A percentile compares a stretch with the other conserved stretches of the same genome.
These are phyloP conservation scores for Fusarium humuli DNA, from an alignment of 2,329 filamentous ascomycete species.

Conservation along the genomic window DNA sequence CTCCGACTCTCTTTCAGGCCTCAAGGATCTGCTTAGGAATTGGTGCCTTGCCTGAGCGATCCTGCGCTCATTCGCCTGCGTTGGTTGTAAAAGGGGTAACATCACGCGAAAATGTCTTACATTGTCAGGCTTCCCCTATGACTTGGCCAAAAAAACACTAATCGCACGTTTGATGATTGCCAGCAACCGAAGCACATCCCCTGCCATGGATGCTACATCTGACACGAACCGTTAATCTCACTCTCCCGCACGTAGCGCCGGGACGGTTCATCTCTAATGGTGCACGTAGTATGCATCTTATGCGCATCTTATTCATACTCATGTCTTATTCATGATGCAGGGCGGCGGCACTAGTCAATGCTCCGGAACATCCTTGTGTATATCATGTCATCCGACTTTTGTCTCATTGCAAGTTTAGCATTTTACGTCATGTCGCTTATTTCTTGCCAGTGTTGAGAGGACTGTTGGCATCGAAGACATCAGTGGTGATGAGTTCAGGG, in stretches of 20 bases:
- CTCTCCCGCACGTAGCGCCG: constrained; percentile 32
- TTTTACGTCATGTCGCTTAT: constrained; percentile 31
- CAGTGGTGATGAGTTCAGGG: constrained; percentile 66
- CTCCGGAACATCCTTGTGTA: constrained; percentile 5
- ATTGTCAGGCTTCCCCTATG: constrained; percentile 3
- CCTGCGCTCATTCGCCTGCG: not conserved
- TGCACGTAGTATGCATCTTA: constrained; percentile 19
- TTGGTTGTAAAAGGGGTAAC: constrained; percentile 5
- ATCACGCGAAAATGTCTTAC: constrained; percentile 12
- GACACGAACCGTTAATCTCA: constrained; percentile 43
- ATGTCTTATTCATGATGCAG: constrained; percentile 5
- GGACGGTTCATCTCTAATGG: constrained; percentile 29
- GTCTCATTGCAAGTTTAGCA: not conserved
- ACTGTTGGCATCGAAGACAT: constrained; percentile 69
- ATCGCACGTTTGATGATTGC: constrained; percentile 32
- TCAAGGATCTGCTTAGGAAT: constrained; percentile 10
- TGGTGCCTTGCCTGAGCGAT: constrained; percentile 19
- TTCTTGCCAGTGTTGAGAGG: constrained; percentile 69
- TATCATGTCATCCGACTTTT: constrained; percentile 1
- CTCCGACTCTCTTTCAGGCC: constrained; percentile 28
- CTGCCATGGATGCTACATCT: constrained; percentile 28
- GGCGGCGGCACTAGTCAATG: constrained; percentile 5
- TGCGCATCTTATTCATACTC: constrained; percentile 16
- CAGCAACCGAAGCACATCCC: constrained; percentile 13
- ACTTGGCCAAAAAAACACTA: constrained; percentile 25